A percentile compares a stretch with the other conserved stretches of the same genome.
These are phyloP conservation scores for Eucommia ulmoides DNA, from an alignment of 257 asterid species.

Conservation along the genomic window DNA sequence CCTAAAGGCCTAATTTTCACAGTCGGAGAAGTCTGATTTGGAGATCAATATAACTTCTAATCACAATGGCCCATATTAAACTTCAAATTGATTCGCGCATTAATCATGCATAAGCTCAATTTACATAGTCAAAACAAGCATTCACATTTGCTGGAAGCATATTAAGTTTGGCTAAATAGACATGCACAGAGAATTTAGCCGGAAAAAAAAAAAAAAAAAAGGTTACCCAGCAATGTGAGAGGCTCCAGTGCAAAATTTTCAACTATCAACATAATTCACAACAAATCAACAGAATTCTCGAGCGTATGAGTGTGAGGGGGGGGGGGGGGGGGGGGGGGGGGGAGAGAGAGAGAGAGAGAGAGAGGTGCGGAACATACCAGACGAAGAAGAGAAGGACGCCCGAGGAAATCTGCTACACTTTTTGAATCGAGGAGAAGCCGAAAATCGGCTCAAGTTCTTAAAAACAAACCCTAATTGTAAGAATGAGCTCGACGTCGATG, in stretches of 20 bases:
- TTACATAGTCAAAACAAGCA: background rate
- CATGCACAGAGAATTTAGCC: background rate
- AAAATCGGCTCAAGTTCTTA: constrained; percentile 12
- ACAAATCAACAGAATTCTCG: too few relatives aligned
- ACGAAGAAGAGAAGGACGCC: constrained; percentile 27
- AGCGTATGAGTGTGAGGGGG: too few relatives aligned
- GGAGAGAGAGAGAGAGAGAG: constrained; percentile 4
- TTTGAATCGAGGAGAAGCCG: constrained; percentile 17
- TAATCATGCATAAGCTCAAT: background rate
- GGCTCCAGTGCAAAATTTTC: background rate
- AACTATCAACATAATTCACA: too few relatives aligned
- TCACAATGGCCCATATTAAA: background rate
- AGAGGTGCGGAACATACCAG: constrained; percentile 25
- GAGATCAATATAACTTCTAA: background rate
- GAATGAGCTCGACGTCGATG: constrained; percentile 52
- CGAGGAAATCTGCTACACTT: constrained; percentile 19
- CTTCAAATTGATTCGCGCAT: background rate
- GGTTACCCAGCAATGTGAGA: background rate
- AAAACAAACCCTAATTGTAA: constrained; percentile 20
- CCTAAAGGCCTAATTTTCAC: background rate
- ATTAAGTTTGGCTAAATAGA: background rate
- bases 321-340: too few relatives aligned
- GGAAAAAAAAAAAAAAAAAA: background rate
- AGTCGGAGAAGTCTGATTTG: background rate
- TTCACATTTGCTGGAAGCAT: background rate